Evolutionary conservation across 371 early-diverging fungal species (phyloP).

Genomic region (Lichtheimia corymbifera): DNA sequence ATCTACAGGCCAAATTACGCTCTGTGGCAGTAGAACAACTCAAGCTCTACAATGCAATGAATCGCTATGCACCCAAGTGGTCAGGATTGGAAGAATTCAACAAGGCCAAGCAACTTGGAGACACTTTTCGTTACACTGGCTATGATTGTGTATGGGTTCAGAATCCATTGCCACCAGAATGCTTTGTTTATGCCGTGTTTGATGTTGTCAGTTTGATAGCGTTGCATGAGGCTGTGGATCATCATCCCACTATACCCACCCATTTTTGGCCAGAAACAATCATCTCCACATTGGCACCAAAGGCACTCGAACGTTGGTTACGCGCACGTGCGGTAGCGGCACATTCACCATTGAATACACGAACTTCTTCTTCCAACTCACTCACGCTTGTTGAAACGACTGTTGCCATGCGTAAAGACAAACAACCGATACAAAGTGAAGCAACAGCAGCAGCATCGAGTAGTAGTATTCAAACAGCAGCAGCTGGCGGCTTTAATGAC

Average conservation of each 20-base stretch:
- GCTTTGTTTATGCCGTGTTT: conserved; percentile 45
- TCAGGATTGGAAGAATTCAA: conserved; percentile 30
- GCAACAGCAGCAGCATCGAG: neutral
- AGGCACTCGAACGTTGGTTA: conserved; percentile 24
- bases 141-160: conserved; percentile 41
- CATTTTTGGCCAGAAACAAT: conserved; percentile 37
- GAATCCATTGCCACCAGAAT: conserved; percentile 36
- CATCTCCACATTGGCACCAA: neutral
- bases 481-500: conserved; percentile 7
- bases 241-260: neutral
- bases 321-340: conserved; percentile 10
- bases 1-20: conserved; percentile 38
- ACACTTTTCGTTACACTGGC: conserved; percentile 27
- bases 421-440: neutral
- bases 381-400: no score
- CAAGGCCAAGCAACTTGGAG: conserved; percentile 30
- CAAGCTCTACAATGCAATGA: conserved; percentile 30
- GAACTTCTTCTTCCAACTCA: no score
- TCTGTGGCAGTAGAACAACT: conserved; percentile 28
- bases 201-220: conserved; percentile 44
- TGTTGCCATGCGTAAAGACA: neutral
- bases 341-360: no score
- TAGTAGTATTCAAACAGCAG: neutral
- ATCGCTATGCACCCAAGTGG: conserved; percentile 30
- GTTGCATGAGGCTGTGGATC: conserved; percentile 19